Conservation (phyloP, 352 stramenopile species). For the Globisporangium echinulatum region DNA sequence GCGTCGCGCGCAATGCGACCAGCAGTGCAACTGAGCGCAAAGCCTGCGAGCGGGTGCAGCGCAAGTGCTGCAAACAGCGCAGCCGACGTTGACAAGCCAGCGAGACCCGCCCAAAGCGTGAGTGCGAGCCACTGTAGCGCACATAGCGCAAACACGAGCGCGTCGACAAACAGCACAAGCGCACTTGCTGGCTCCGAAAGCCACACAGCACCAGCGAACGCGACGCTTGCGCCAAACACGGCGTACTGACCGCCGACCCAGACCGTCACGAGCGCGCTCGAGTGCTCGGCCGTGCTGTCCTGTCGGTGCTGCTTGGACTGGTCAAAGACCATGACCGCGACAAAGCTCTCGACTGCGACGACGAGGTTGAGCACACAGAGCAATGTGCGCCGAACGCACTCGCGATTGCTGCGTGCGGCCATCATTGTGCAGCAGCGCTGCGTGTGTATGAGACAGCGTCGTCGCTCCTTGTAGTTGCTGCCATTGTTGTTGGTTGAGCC, state of each 20-base stretch:
- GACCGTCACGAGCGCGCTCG: neutral
- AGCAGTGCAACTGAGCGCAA: conserved; percentile 1
- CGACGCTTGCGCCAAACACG: conserved; percentile 9
- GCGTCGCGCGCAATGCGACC: conserved; percentile 8
- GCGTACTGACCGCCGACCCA: conserved; percentile 10
- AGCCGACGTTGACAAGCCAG: neutral
- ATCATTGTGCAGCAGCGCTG: neutral
- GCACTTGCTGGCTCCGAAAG: neutral
- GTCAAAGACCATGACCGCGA: conserved; percentile 3
- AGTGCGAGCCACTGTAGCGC: conserved; percentile 4
- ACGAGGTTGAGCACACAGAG: conserved; percentile 9
- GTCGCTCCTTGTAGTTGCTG: too few species aligned
- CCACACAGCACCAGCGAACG: conserved; percentile 9
- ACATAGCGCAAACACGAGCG: conserved; percentile 10
- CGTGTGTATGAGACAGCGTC: too few species aligned
- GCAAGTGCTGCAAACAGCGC: conserved; percentile 5
- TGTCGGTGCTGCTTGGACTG: neutral
- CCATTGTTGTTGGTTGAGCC: too few species aligned
- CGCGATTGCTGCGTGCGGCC: neutral
- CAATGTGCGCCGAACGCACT: neutral
- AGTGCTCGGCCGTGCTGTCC: neutral
- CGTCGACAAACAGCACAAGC: conserved; percentile 7
- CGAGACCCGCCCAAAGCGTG: neutral
- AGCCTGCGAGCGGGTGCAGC: conserved; percentile 4
- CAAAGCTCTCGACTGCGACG: conserved; percentile 8